Evolutionary conservation across 2,329 filamentous ascomycete species (phyloP), one percentile per base, ranked within the genome.

Genomic region (Botryotinia globosa): DNA sequence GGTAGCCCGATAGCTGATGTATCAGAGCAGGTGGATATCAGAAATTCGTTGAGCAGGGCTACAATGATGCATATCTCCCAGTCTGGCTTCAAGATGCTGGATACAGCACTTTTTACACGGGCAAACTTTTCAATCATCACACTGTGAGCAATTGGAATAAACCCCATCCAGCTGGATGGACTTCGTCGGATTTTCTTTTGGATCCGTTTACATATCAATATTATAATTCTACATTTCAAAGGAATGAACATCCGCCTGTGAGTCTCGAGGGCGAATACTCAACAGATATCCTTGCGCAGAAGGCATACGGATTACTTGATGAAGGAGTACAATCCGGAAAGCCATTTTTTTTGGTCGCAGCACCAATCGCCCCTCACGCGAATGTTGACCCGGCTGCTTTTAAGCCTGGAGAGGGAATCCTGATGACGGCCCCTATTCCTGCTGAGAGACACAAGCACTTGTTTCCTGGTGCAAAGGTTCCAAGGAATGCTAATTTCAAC

Each of bases 101-200:
- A 0, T 93, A 93, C 78, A 87, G 88, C 75, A 92, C 91, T 0
- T 92, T 91, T 77, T 93, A 93, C 77, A 88, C 87, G 0, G 91
- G 90, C n/a, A 93, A 94, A 82, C 83, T 6, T 87, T 90, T 91
- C 82, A 93, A 93, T 75, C 84, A 85, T 0, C 90, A 92, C 69
- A 87, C 83, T 0, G 83, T 87, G 2, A 77, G 84, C 0, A 92
- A 91, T 73, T 93, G 91, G 78, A 82, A 90, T 77, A 83, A 82
- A 0, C 90, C 90, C 0, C 84, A 83, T 59, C 84, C 87, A 0
- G 84, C 83, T 0, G 90, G 90, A 0, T 92, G 88, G 90, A 0
- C 84, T 82, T 84, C 83, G 12, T 88, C 86, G 9, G 85, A 86
- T 74, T 87, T 91, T 75, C 82, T 91, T 1, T 82, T 92, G 1